phyloP scores from a whole-genome alignment of 208 protist genomes.

The Entamoeba histolytica region DNA sequence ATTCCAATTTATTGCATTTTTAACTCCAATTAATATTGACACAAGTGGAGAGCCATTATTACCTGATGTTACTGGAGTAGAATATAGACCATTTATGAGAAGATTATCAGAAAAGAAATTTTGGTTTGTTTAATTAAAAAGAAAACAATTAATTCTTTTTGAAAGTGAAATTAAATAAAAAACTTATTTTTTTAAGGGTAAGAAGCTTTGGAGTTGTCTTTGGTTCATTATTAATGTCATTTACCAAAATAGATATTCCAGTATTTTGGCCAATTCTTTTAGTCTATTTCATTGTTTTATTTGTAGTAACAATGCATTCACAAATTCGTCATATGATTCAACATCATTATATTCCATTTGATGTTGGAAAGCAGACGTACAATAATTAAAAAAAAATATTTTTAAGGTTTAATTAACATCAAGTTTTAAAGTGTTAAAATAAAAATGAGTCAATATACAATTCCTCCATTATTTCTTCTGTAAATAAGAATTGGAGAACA shows the following conservation, averaged over 20 bases:
- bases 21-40: not conserved
- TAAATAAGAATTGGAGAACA: too few relatives aligned
- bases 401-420: too few relatives aligned
- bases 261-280: conserved; percentile 2
- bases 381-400: not conserved
- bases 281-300: conserved; percentile 4
- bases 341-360: not conserved
- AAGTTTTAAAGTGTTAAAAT: too few relatives aligned
- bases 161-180: too few relatives aligned
- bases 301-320: not conserved
- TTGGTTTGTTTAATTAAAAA: not conserved
- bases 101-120: not conserved
- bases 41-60: not conserved
- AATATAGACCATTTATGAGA: not conserved
- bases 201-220: not conserved
- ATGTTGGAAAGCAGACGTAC: not conserved
- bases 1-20: not conserved
- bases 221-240: not conserved
- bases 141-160: not conserved
- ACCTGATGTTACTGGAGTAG: not conserved
- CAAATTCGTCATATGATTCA: not conserved
- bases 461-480: too few relatives aligned
- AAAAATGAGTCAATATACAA: too few relatives aligned
- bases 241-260: not conserved
- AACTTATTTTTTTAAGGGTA: not conserved